Evolutionary conservation across 805 yeast genomes (phyloP), one percentile per base, ranked within the genome.

Genomic region (Myxozyma neglecta): DNA sequence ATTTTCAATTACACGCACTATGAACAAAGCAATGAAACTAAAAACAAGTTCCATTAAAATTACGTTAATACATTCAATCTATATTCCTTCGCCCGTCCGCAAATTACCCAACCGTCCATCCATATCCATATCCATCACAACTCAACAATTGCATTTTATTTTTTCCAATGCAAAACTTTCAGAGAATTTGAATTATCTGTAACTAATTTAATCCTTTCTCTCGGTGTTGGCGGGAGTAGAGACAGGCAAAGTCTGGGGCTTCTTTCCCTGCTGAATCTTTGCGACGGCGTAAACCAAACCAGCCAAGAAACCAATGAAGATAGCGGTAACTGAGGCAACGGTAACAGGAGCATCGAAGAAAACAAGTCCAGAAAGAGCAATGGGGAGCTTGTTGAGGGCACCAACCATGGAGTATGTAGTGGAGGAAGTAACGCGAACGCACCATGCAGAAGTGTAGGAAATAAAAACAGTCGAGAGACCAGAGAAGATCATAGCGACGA

Each of bases 351-450:
- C 96, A 72, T 90, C 97, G 73, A 94, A 94, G 84, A 94, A 93
- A 69, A 94, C 73, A 76, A 94, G 84, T 46, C 99, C 99, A 44
- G 96, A 87, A 62, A 94, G 82, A 14, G 99, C 99, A 73, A 94
- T 90, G 74, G 99, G 99, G 71, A 94, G 85, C 80, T 94, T 94
- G 85, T 94, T 94, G 77, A 94, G 84, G 58, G 99, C 99, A 76
- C 99, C 99, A 62, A 94, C 98, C 99, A 94, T 94, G 57, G 97
- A 90, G 81, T 94, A 94, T 59, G 99, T 94, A 59, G 99, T 94
- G 34, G 98, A 92, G 24, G 97, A 90, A 48, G 99, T 94, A 67
- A 94, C 98, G 80, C 99, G 90, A 68, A 94, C 96, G 84, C 99
- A 94, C 99, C 99, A 94, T 65, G 97, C 99, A 11, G 98, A 91